A percentile compares a stretch with the other conserved stretches of the same genome.
phyloP scores from a whole-genome alignment of 306 rosid species.

The Vigna trinervia region DNA sequence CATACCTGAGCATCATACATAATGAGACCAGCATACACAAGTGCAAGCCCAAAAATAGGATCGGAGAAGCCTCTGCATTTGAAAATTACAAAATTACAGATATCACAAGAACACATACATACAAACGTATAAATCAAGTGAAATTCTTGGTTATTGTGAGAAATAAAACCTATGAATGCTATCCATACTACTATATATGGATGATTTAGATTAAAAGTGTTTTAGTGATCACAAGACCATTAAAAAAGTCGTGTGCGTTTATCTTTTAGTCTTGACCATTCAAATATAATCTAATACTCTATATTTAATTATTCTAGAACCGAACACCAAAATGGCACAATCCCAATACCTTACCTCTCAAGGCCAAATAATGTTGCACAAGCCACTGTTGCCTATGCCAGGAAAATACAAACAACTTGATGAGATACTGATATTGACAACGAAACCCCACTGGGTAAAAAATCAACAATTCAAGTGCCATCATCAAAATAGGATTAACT shows the following conservation, averaged over 20 bases:
- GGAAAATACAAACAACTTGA: slow-evolving; percentile 46
- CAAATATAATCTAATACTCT: not conserved
- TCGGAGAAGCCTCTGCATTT: slow-evolving; percentile 85
- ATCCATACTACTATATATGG: not conserved
- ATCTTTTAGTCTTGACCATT: not conserved
- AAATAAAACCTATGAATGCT: not conserved
- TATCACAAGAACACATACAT: slow-evolving; percentile 6
- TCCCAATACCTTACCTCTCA: slow-evolving; percentile 62
- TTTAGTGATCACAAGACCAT: not conserved
- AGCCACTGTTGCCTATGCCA: slow-evolving; percentile 79
- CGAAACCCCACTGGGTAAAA: slow-evolving; percentile 29
- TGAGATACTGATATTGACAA: slow-evolving; percentile 34
- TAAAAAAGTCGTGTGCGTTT: not conserved
- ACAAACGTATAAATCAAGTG: not conserved
- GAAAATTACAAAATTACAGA: slow-evolving; percentile 40
- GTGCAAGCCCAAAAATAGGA: slow-evolving; percentile 79
- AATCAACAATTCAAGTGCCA: slow-evolving; percentile 12
- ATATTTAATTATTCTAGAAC: not conserved
- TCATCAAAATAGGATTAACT: not conserved
- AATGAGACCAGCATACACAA: slow-evolving; percentile 88
- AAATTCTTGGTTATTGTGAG: not conserved
- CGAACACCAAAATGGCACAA: slow-evolving; percentile 17
- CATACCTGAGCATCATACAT: slow-evolving; percentile 99
- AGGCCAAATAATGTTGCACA: slow-evolving; percentile 82
- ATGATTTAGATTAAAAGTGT: not conserved